Evolutionary conservation across 2,329 filamentous ascomycete species (phyloP).

Genomic region (Botryosphaeria dothidea): DNA sequence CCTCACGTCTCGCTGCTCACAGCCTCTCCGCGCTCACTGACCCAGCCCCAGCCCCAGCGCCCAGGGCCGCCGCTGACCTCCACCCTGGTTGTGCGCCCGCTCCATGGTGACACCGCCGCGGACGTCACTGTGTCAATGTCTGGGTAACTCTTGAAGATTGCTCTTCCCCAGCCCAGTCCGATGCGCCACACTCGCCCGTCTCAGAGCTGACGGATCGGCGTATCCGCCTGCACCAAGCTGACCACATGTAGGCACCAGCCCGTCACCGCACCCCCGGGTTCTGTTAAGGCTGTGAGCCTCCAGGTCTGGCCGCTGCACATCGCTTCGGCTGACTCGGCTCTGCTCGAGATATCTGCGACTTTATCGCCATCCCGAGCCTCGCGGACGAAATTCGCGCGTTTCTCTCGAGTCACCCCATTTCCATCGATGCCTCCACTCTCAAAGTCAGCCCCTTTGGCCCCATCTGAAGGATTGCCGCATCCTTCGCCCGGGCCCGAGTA

Average conservation of each 20-base stretch:
- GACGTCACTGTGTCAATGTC: neutral
- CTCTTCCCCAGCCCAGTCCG: neutral
- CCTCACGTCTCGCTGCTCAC: neutral
- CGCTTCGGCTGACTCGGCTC: neutral
- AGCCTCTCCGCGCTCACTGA: neutral
- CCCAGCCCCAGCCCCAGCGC: neutral
- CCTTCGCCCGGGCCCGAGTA: neutral
- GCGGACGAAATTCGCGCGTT: neutral
- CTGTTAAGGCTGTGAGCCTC: slow-evolving; percentile 14
- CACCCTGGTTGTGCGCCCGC: neutral
- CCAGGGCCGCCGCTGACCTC: neutral
- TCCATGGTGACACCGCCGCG: neutral
- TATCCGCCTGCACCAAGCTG: slow-evolving; percentile 10
- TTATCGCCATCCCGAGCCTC: neutral
- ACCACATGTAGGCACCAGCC: slow-evolving; percentile 13
- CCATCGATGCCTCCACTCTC: neutral
- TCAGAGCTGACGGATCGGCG: slow-evolving; percentile 5
- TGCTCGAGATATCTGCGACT: neutral
- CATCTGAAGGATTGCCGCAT: neutral
- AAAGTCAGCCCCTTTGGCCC: neutral
- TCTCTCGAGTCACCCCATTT: neutral
- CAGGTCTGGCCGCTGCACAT: neutral
- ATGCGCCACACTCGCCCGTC: neutral
- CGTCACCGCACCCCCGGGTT: neutral
- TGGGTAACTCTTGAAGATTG: neutral